phyloP scores from a whole-genome alignment of 1,284 basidiomycete genomes.

The Cerrena zonata region DNA sequence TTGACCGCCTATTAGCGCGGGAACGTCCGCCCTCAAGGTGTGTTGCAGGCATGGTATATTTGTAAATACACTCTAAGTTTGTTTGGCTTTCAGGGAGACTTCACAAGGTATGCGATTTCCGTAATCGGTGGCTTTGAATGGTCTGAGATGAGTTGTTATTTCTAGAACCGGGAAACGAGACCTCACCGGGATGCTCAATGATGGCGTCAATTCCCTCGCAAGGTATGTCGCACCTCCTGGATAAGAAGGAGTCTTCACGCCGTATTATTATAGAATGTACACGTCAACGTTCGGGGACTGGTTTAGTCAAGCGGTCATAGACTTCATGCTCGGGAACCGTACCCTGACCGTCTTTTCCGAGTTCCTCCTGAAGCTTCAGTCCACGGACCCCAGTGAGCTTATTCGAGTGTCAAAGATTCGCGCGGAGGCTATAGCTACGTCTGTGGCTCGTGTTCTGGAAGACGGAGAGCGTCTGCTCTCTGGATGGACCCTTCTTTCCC shows the following conservation, averaged over 20 bases:
- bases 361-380: slow-evolving; percentile 80
- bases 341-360: slow-evolving; percentile 83
- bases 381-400: slow-evolving; percentile 84
- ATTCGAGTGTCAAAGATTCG: slow-evolving; percentile 83
- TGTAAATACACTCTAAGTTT: not conserved
- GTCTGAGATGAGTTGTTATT: slow-evolving; percentile 4
- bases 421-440: slow-evolving; percentile 84
- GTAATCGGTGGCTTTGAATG: not conserved
- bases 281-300: slow-evolving; percentile 88
- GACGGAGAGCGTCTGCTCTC: slow-evolving; percentile 78
- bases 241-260: not conserved
- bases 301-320: slow-evolving; percentile 92
- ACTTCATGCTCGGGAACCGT: slow-evolving; percentile 86
- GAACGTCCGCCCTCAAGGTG: slow-evolving; percentile 88
- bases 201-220: slow-evolving; percentile 87
- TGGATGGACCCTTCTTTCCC: slow-evolving; percentile 91
- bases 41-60: slow-evolving; percentile 16
- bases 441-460: slow-evolving; percentile 71
- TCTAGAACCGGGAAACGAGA: slow-evolving; percentile 87
- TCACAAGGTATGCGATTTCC: slow-evolving; percentile 57
- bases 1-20: slow-evolving; percentile 47
- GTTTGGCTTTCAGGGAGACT: slow-evolving; percentile 65
- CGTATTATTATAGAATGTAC: slow-evolving; percentile 54
- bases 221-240: slow-evolving; percentile 35
- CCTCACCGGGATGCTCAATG: slow-evolving; percentile 83